Percentiles rank a stretch among this genome's conserved stretches.
These are phyloP conservation scores for Leishmania braziliensis DNA, from an alignment of 208 protist species.

Conservation along the genomic window DNA sequence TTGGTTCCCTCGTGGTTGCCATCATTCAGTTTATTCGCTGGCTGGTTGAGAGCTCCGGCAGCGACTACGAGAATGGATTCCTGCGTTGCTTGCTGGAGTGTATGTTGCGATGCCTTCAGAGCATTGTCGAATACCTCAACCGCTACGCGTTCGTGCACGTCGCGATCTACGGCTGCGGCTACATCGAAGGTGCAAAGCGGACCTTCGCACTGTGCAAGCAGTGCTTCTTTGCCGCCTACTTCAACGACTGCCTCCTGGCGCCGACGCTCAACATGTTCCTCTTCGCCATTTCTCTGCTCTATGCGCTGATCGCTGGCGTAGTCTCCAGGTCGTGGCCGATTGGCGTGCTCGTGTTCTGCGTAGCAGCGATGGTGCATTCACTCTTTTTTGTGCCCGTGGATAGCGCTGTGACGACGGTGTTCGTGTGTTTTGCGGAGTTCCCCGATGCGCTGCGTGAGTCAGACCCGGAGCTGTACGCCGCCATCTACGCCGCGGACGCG, in stretches of 20 bases:
- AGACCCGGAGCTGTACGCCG: conserved; percentile 67
- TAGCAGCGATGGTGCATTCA: conserved; percentile 49
- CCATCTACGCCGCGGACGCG: conserved; percentile 54
- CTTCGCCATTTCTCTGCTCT: conserved; percentile 53
- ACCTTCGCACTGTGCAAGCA: conserved; percentile 82
- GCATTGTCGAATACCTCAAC: conserved; percentile 90
- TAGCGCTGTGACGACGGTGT: conserved; percentile 83
- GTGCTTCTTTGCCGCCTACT: conserved; percentile 79
- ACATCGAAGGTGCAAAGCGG: conserved; percentile 88
- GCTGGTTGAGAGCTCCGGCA: conserved; percentile 38
- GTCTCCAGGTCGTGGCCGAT: conserved; percentile 27
- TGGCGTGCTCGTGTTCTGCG: conserved; percentile 59
- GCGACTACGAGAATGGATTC: conserved; percentile 45
- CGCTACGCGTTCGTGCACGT: conserved; percentile 93
- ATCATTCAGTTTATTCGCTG: conserved; percentile 79
- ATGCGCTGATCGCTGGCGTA: conserved; percentile 55
- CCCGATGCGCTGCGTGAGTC: conserved; percentile 73
- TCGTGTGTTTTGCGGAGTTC: conserved; percentile 91
- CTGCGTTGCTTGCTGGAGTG: conserved; percentile 44
- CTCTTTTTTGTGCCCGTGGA: conserved; percentile 73
- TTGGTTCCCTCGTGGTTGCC: conserved; percentile 91
- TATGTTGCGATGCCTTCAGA: conserved; percentile 74
- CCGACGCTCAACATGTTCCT: conserved; percentile 66
- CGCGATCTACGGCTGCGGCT: conserved; percentile 92
- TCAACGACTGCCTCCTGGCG: conserved; percentile 88